These are phyloP conservation scores for Circinella minor DNA, from an alignment of 371 early-diverging fungal genomes.

Conservation along the genomic window DNA sequence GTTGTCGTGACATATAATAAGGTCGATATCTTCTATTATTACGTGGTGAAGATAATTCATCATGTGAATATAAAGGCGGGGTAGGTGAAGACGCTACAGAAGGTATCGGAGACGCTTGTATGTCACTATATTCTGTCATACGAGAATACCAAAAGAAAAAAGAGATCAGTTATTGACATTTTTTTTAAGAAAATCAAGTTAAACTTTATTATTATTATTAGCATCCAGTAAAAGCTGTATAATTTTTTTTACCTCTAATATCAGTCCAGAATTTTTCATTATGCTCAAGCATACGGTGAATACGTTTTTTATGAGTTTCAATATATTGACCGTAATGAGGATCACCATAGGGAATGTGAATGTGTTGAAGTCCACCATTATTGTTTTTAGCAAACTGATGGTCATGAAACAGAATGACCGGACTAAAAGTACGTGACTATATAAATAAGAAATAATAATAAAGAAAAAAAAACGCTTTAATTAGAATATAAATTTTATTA, in stretches of 20 bases:
- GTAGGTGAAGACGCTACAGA: constrained; percentile 29
- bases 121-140: constrained; percentile 8
- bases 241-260: constrained; percentile 27
- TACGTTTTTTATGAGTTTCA: constrained; percentile 33
- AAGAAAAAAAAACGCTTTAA: too few relatives aligned
- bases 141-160: not conserved
- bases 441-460: not conserved
- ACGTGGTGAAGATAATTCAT: constrained; percentile 16
- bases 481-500: too few relatives aligned
- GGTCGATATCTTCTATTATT: constrained; percentile 8
- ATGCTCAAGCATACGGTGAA: constrained; percentile 37
- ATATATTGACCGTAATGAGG: constrained; percentile 35
- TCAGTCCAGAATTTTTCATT: constrained; percentile 42
- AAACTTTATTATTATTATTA: not conserved
- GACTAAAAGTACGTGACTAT: constrained; percentile 35
- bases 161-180: not conserved
- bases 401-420: constrained; percentile 47
- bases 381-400: constrained; percentile 36
- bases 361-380: constrained; percentile 33
- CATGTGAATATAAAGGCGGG: constrained; percentile 28
- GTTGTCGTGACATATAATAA: constrained; percentile 1
- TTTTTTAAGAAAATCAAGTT: too few relatives aligned
- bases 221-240: not conserved
- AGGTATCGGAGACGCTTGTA: constrained; percentile 20
- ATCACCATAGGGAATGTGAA: constrained; percentile 39